Evolutionary conservation across 1,139 yeast genomes (phyloP), one percentile per base, ranked within the genome.

Genomic region (Zygotorulaspora mrakii): DNA sequence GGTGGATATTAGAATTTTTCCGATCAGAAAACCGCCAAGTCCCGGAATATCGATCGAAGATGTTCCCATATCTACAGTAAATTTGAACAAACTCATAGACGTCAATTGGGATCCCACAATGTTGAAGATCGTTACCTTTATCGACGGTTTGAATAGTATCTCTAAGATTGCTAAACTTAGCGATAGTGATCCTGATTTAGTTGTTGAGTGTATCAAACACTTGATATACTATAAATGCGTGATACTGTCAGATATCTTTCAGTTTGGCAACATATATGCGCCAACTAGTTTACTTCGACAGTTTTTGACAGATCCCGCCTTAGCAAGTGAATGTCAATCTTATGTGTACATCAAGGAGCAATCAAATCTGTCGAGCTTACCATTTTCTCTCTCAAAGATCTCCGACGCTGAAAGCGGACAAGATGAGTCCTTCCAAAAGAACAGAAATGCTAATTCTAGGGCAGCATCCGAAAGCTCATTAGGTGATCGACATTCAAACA

Each of bases 101-200:
- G 83, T 83, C 5, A 84, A 85, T 53, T 91, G 98, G 97, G 98
- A 91, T 59, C 96, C 97, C 1, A 91, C 97, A 2, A 83, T 91
- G 94, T 70, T 87, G 31, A 82, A 83, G 50, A 84, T 91, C 23
- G 66, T 87, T 10, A 96, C 96, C 0, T 83, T 71, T 52, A 86
- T 91, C 33, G 78, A 94, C 56, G 98, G 99, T 1, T 70, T 88
- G 35, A 89, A 91, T 57, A 85, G 94, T 2, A 77, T 91, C 13
- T 73, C 77, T 29, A 74, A 76, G 45, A 89, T 94, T 28, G 77
- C 96, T 27, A 78, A 79, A 43, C 61, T 88, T 34, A 88, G 96
- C 1, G 79, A 85, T 52, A 84, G 96, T 17, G 94, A 88, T 54
- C 82, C 81, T 49, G 67, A 73, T 12, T 68, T 91, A 37, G 87